Evolutionary conservation across 371 early-diverging fungal species (phyloP), one percentile per base, ranked within the genome.

Genomic region (Apophysomyces sp.): DNA sequence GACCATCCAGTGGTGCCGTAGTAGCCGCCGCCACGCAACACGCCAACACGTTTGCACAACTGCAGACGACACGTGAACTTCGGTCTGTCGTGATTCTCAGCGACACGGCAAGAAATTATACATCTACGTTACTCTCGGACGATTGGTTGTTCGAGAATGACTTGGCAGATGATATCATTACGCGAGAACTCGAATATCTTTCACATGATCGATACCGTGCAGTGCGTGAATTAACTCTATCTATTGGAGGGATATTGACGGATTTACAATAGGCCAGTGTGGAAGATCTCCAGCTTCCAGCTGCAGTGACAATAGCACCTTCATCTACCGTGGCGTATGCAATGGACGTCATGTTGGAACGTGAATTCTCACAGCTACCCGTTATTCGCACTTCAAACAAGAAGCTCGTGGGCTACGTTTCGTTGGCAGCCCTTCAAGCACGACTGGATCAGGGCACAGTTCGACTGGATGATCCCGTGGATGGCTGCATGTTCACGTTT

Each of bases 281-380:
- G 1, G 94, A 95, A 63, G 95, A 95, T 66, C 74, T 94, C 53
- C 94, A 95, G 63, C 67, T 94, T 11, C 89, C 92, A 11, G 89
- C 89, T 0, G 93, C 95, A 2, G 86, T 94, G 2, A 86, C 91
- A 6, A 81, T 95, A 13, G 64, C 82, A 9, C 86, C 85, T 24
- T 74, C 71, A 8, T 72, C 83, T 15, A 62, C 85, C 3, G 75
- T 90, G 6, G 78, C 83, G 0, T 73, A 83, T 37, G 94, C 95
- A 3, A 52, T 91, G 52, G 88, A 88, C 58, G 58, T 92, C 52
- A 95, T 95, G 95, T 39, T 86, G 55, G 88, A 89, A 30, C 76
- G 90, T 26, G 93, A 93, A 58, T 94, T 89, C 69, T 94, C 94
- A 18, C 95, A 95, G 66, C 70, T 95, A 39, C 95, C 95, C 0